phyloP scores from a whole-genome alignment of 1,284 basidiomycete species.

The Exobasidium cylindrosporum region DNA sequence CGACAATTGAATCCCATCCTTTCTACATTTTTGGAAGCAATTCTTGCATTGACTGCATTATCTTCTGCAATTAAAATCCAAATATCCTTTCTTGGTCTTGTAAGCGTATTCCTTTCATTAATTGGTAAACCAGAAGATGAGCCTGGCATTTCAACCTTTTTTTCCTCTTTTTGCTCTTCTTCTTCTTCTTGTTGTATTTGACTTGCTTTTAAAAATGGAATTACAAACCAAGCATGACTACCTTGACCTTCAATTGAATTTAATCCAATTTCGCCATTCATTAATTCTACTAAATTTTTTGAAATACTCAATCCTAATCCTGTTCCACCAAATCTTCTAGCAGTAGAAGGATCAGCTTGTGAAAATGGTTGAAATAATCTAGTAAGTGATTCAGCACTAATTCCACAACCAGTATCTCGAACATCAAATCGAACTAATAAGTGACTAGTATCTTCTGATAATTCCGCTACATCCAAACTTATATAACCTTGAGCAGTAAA shows the following conservation, averaged over 20 bases:
- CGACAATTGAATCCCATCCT: conserved; percentile 52
- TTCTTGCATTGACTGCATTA: conserved; percentile 49
- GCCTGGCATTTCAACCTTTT: background rate
- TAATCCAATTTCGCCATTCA: conserved; percentile 45
- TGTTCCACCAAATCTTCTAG: conserved; percentile 45
- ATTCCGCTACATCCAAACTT: conserved; percentile 44
- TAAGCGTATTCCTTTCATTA: conserved; percentile 19
- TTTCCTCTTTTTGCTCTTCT: conserved; percentile 1
- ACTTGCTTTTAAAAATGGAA: conserved; percentile 38
- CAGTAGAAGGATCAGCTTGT: conserved; percentile 47
- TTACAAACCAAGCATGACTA: conserved; percentile 46
- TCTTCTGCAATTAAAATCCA: conserved; percentile 52
- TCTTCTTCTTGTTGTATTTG: conserved; percentile 8
- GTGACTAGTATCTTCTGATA: conserved; percentile 37
- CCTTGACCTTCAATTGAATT: conserved; percentile 48
- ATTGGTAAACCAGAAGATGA: background rate
- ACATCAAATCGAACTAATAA: conserved; percentile 51
- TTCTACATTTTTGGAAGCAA: conserved; percentile 43
- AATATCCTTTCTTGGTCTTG: conserved; percentile 41
- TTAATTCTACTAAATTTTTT: conserved; percentile 45
- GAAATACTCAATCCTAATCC: conserved; percentile 49
- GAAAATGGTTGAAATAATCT: conserved; percentile 55
- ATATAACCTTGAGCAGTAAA: conserved; percentile 54
- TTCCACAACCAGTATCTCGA: conserved; percentile 56
- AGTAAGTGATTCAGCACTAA: conserved; percentile 43